Evolutionary conservation across 2,329 filamentous ascomycete species (phyloP).

Genomic region (Hirsutella thompsonii): DNA sequence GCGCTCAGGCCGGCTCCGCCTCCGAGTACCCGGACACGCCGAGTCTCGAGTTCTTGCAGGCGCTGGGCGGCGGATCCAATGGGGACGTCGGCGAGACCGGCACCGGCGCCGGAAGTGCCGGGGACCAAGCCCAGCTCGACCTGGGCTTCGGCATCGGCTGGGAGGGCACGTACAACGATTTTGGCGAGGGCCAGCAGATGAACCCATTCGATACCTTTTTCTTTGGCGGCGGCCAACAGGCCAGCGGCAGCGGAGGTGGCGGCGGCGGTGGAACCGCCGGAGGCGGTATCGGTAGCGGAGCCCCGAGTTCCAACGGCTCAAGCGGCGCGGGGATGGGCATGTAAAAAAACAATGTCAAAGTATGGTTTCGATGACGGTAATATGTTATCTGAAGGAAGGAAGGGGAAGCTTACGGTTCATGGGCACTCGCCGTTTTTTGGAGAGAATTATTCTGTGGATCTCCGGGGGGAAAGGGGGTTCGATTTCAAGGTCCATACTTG

Average conservation of each 20-base stretch:
- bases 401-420: not conserved
- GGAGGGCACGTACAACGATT: conserved; percentile 51
- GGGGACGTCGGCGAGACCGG: conserved; percentile 17
- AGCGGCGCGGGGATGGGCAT: not conserved
- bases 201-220: conserved; percentile 64
- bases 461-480: not conserved
- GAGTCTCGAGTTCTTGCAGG: conserved; percentile 40
- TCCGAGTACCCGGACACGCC: conserved; percentile 34
- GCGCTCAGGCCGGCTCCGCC: conserved; percentile 17
- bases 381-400: too few relatives aligned
- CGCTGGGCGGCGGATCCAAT: conserved; percentile 19
- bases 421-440: not conserved
- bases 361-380: too few relatives aligned
- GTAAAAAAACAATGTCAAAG: not conserved
- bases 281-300: conserved; percentile 1
- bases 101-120: too few relatives aligned
- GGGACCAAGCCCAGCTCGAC: conserved; percentile 41
- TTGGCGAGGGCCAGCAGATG: conserved; percentile 45
- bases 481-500: not conserved
- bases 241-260: conserved; percentile 12
- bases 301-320: not conserved
- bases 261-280: conserved; percentile 3
- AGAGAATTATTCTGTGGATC: too few relatives aligned
- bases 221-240: conserved; percentile 41
- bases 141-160: conserved; percentile 56